Conservation (phyloP, 2,329 filamentous ascomycete genomes). For the Zymoseptoria brevis region DNA sequence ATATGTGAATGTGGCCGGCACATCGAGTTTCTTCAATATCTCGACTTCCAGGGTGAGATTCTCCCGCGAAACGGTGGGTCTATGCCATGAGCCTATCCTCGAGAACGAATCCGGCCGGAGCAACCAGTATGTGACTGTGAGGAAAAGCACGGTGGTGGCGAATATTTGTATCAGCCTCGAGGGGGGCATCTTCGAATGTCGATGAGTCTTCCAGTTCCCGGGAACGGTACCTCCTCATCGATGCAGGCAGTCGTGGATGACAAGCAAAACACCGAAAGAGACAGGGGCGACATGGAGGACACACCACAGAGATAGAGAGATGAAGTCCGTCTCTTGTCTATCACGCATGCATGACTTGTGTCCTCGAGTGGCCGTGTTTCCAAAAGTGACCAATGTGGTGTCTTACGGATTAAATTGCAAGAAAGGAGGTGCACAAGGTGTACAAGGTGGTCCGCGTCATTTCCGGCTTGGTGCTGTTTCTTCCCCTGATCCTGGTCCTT, state of each 20-base stretch:
- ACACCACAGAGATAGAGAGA: not conserved
- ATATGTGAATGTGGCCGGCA: conserved; percentile 12
- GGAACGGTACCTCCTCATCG: not conserved
- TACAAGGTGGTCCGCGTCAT: not conserved
- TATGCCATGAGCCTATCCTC: not conserved
- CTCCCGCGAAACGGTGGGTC: not conserved
- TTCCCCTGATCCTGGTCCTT: not conserved
- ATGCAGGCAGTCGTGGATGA: not conserved
- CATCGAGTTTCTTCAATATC: conserved; percentile 13
- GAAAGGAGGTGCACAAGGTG: not conserved
- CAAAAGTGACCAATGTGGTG: not conserved
- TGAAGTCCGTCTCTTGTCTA: not conserved
- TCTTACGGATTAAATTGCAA: not conserved
- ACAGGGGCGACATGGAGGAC: not conserved
- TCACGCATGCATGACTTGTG: not conserved
- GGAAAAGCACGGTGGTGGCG: conserved; percentile 10
- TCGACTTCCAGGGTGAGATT: conserved; percentile 16
- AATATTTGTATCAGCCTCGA: conserved; percentile 7
- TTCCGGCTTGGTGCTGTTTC: not conserved
- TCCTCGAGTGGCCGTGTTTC: not conserved
- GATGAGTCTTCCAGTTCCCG: not conserved
- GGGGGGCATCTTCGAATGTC: conserved; percentile 3
- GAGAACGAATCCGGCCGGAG: not conserved
- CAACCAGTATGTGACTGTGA: conserved; percentile 12
- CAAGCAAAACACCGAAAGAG: not conserved